phyloP scores from a whole-genome alignment of 208 protist genomes.

The Crithidia mellificae region DNA sequence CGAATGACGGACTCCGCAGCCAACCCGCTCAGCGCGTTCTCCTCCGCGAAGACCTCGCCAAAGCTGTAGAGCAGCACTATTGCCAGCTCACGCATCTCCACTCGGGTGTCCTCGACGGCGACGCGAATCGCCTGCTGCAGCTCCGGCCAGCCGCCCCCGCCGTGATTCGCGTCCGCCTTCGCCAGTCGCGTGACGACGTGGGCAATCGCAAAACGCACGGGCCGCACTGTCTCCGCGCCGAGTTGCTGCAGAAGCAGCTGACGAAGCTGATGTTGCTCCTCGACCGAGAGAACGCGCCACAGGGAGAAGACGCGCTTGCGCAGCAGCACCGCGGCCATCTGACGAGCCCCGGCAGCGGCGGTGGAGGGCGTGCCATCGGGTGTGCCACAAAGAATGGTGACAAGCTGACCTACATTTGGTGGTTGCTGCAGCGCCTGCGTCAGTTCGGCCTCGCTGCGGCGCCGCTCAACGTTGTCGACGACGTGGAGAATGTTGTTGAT shows the following conservation, averaged over 20 bases:
- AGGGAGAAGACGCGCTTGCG: slow-evolving; percentile 78
- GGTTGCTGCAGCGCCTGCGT: slow-evolving; percentile 45
- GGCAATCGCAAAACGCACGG: slow-evolving; percentile 78
- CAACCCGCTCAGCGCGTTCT: slow-evolving; percentile 30
- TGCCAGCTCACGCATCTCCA: slow-evolving; percentile 81
- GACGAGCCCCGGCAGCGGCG: slow-evolving; percentile 57
- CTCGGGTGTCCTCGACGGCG: slow-evolving; percentile 42
- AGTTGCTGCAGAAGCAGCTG: slow-evolving; percentile 69
- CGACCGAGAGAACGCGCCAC: slow-evolving; percentile 54
- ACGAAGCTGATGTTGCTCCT: slow-evolving; percentile 54
- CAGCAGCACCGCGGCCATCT: slow-evolving; percentile 83
- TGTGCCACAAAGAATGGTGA: slow-evolving; percentile 46
- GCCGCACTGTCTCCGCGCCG: slow-evolving; percentile 52
- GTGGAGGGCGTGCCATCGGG: slow-evolving; percentile 22
- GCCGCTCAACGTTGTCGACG: slow-evolving; percentile 72
- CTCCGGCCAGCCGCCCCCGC: slow-evolving; percentile 60
- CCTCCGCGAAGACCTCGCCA: slow-evolving; percentile 62
- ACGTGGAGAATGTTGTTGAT: slow-evolving; percentile 56
- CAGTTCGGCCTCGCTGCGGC: slow-evolving; percentile 49
- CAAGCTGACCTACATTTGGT: slow-evolving; percentile 49
- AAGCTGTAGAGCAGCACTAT: slow-evolving; percentile 86
- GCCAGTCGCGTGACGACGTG: slow-evolving; percentile 78
- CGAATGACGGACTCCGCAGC: slow-evolving; percentile 64
- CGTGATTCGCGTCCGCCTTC: slow-evolving; percentile 55
- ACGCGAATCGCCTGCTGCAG: slow-evolving; percentile 60